Percentiles rank a stretch among this genome's conserved stretches.
Evolutionary conservation across 352 stramenopile species (phyloP).

Genomic region (Elongisporangium anandrum): DNA sequence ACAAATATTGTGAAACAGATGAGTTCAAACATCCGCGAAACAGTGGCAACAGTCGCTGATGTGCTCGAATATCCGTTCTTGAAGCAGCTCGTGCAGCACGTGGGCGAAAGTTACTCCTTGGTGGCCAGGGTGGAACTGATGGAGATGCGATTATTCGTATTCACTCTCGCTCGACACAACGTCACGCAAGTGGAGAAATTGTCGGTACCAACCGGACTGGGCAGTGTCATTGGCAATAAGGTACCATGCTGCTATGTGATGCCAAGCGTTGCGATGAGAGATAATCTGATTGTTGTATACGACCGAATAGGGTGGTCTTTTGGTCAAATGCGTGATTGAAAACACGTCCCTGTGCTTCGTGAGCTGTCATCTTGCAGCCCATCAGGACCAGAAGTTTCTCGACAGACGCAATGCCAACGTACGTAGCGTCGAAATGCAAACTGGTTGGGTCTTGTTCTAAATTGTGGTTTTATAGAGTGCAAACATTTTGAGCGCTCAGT

Average conservation of each 20-base stretch:
- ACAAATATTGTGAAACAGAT: slow-evolving; percentile 57
- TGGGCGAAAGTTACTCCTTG: slow-evolving; percentile 53
- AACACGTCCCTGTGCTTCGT: slow-evolving; percentile 83
- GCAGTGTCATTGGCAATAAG: slow-evolving; percentile 82
- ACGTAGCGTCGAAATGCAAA: slow-evolving; percentile 7
- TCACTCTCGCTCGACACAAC: slow-evolving; percentile 53
- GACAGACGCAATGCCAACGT: slow-evolving; percentile 84
- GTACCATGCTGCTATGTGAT: slow-evolving; percentile 18
- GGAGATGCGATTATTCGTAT: slow-evolving; percentile 79
- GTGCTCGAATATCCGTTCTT: slow-evolving; percentile 65
- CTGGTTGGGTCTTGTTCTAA: not conserved
- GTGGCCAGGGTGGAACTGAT: slow-evolving; percentile 74
- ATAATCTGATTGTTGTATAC: not conserved
- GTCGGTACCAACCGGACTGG: slow-evolving; percentile 67
- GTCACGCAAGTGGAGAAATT: slow-evolving; percentile 64
- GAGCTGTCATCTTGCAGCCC: slow-evolving; percentile 80
- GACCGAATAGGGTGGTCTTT: slow-evolving; percentile 49
- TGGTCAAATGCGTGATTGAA: slow-evolving; percentile 72
- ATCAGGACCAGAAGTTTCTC: slow-evolving; percentile 83
- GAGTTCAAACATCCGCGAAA: slow-evolving; percentile 60
- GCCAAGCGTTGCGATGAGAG: not conserved
- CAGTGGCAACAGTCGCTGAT: slow-evolving; percentile 26
- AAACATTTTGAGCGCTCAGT: slow-evolving; percentile 63
- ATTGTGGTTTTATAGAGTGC: slow-evolving; percentile 35
- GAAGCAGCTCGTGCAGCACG: slow-evolving; percentile 51